Conservation (phyloP, 495 filamentous ascomycete genomes). For the Evernia prunastri region DNA sequence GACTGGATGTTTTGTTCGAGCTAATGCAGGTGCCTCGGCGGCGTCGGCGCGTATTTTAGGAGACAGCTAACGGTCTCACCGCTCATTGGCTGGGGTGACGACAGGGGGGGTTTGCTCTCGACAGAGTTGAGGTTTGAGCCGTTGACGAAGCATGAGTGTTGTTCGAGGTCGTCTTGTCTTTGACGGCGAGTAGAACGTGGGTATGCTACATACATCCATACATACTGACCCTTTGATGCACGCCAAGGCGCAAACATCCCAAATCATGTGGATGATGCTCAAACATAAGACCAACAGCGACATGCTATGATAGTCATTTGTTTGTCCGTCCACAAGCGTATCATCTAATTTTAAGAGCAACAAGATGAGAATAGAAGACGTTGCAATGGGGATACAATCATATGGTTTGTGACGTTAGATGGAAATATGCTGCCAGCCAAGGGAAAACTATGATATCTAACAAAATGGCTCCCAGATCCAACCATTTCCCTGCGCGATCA, state of each 20-base stretch:
- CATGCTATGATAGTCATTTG: too few relatives aligned
- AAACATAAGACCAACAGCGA: too few relatives aligned
- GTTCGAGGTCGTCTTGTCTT: not conserved
- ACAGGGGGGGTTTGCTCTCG: not conserved
- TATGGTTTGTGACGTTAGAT: not conserved
- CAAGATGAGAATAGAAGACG: not conserved
- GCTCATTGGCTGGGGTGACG: not conserved
- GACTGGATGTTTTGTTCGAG: constrained; percentile 10
- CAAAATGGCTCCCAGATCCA: not conserved
- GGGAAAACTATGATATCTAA: not conserved
- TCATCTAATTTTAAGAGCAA: too few relatives aligned
- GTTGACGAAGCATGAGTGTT: not conserved
- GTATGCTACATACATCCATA: not conserved
- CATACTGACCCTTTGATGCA: too few relatives aligned
- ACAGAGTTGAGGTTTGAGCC: not conserved
- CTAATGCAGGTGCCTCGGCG: constrained; percentile 20
- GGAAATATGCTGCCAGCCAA: not conserved
- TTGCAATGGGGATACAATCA: not conserved
- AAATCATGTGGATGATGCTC: not conserved
- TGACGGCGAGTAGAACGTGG: not conserved
- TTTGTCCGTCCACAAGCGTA: too few relatives aligned
- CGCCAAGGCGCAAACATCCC: not conserved
- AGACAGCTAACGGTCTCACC: not conserved
- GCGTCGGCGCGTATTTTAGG: constrained; percentile 15
- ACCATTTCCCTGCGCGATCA: not conserved